These are phyloP conservation scores for Scenedesmus sp. DNA, from an alignment of 163 green algal species.

Conservation along the genomic window DNA sequence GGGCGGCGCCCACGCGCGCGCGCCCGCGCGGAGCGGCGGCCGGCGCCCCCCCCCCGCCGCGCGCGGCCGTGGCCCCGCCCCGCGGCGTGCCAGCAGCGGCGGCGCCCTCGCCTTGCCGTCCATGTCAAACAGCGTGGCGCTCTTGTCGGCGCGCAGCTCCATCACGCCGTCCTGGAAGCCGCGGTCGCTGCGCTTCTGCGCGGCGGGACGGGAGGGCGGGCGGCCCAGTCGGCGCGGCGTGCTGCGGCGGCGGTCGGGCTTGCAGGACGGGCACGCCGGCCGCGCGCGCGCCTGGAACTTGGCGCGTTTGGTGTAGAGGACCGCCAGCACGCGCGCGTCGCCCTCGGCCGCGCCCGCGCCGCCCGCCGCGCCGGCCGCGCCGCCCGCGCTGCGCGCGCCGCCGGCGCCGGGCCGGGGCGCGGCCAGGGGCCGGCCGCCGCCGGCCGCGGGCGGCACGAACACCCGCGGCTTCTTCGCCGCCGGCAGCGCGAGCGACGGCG, in stretches of 20 bases:
- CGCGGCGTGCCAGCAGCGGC: background rate
- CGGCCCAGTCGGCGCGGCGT: too few relatives aligned
- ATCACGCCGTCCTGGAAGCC: conserved; percentile 33
- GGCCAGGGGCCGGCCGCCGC: background rate
- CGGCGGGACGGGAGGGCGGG: background rate
- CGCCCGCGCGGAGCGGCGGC: too few relatives aligned
- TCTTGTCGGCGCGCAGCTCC: conserved; percentile 6
- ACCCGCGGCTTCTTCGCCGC: conserved; percentile 9
- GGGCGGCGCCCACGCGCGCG: too few relatives aligned
- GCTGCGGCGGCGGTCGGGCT: too few relatives aligned
- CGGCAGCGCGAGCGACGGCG: background rate
- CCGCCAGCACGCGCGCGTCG: conserved; percentile 3
- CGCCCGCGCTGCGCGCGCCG: background rate
- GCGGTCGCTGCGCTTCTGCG: conserved; percentile 36
- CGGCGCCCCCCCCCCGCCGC: too few relatives aligned
- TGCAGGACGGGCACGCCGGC: background rate
- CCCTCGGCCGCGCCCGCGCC: background rate
- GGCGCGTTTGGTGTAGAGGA: conserved; percentile 42
- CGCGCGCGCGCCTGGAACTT: conserved; percentile 7
- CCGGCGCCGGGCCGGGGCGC: background rate
- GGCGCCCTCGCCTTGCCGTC: background rate
- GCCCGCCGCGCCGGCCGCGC: background rate
- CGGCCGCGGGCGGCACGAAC: background rate
- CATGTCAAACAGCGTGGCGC: background rate
- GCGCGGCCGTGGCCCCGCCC: too few relatives aligned